Evolutionary conservation across 2,329 filamentous ascomycete genomes (phyloP).

Genomic region (Kalmusia sp.): DNA sequence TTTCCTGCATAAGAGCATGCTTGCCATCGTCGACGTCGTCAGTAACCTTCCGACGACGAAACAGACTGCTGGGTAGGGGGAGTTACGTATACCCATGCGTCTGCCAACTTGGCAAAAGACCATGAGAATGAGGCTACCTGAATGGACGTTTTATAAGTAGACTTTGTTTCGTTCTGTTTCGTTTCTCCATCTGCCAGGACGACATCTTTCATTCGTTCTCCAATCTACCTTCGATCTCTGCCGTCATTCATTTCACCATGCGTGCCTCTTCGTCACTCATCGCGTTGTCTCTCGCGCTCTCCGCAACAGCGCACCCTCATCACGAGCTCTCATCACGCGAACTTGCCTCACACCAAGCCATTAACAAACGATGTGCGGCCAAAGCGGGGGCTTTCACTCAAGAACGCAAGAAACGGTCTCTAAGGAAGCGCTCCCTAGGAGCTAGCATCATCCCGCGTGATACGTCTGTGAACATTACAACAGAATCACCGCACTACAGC

Average conservation of each 20-base stretch:
- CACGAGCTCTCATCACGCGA: slow-evolving; percentile 8
- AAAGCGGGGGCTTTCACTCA: slow-evolving; percentile 4
- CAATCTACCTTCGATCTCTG: not conserved
- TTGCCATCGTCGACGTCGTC: not conserved
- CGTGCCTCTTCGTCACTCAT: slow-evolving; percentile 2
- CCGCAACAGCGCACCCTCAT: slow-evolving; percentile 6
- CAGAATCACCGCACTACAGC: slow-evolving; percentile 15
- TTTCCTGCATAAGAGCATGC: not conserved
- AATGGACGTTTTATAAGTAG: not conserved
- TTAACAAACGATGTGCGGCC: slow-evolving; percentile 9
- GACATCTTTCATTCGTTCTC: not conserved
- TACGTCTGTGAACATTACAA: slow-evolving; percentile 10
- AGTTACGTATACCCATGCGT: slow-evolving; percentile 5
- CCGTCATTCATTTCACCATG: slow-evolving; percentile 5
- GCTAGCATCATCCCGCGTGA: slow-evolving; percentile 8
- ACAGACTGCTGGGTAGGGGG: not conserved
- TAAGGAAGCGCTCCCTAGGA: slow-evolving; percentile 4
- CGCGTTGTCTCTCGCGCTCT: not conserved
- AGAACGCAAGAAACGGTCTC: slow-evolving; percentile 13
- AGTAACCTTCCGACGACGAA: not conserved
- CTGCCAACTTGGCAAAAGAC: not conserved
- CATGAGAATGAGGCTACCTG: not conserved
- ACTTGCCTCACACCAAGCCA: not conserved
- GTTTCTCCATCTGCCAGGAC: not conserved
- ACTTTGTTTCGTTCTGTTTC: not conserved